Evolutionary conservation across 1,284 basidiomycete genomes (phyloP), one percentile per base, ranked within the genome.

Genomic region (Melampsora americana): DNA sequence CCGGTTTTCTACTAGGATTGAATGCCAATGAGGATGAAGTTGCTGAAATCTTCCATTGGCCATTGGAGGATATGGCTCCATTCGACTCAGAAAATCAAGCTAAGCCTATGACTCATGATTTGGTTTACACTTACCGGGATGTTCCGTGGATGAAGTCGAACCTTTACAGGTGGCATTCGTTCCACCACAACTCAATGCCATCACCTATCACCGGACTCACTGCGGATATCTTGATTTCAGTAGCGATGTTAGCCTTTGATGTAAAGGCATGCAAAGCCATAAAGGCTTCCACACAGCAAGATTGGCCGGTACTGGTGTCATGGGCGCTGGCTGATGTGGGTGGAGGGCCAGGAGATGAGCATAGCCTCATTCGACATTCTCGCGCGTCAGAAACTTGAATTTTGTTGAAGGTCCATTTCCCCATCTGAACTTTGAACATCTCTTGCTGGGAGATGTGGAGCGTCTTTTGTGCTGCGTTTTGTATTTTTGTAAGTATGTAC

Each of bases 11-110:
- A 23, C 23, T 6, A n/a, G n/a, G 64, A 20, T 39, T 73, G 12
- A 23, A 28, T 65, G 62, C 71, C 44, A 73, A 73, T 44, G 28
- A 48, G 23, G 48, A 73, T 59, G 71, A 73, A 60, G 71, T 73
- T 26, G 61, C 71, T 6, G 53, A 30, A 11, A 73, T 73, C 28
- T 66, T 66, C 26, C 65, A 66, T 48, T 48, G 62, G 46, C 61
- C 61, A 53, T 62, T 73, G 1, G 18, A 73, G 53, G 53, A 50
- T 42, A 23, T 73, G 26, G n/a, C 65, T 16, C 42, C 28, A 26
- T 14, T 60, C 14, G 9, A 71, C 35, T 14, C n/a, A 28, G 1
- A 20, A 28, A 32, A n/a, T 59, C 26, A 20, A 60, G 12, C 3
- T 23, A n/a, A 26, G 30, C 26, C n/a, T 9, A 16, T 12, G 18